phyloP scores from a whole-genome alignment of 768 basidiomycete species.

The Lactifluus pinguis region DNA sequence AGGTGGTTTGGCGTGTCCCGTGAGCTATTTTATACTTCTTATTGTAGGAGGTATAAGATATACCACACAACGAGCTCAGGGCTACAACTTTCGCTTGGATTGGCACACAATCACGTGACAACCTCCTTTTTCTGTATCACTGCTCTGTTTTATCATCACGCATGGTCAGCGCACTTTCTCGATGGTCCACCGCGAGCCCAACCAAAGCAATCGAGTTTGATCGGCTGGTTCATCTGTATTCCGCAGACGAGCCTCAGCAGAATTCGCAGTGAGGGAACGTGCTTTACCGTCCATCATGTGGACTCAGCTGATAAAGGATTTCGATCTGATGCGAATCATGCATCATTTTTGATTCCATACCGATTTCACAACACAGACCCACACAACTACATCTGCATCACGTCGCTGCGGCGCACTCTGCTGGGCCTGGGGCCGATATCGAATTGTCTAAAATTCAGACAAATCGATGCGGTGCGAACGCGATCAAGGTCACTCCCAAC shows the following conservation, averaged over 20 bases:
- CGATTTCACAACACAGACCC: neutral
- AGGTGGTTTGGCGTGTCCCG: too few species aligned
- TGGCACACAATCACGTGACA: too few species aligned
- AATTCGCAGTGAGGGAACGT: neutral
- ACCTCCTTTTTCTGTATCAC: too few species aligned
- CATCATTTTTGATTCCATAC: neutral
- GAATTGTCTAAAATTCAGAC: too few species aligned
- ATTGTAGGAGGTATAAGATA: too few species aligned
- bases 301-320: neutral
- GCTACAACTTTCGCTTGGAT: too few species aligned
- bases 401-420: neutral
- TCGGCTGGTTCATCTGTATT: neutral
- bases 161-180: too few species aligned
- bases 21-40: too few species aligned
- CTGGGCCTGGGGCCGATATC: too few species aligned
- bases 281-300: neutral
- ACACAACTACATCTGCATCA: neutral
- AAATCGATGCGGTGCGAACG: neutral
- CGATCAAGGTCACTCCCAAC: neutral
- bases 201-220: neutral
- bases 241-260: neutral
- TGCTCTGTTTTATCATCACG: too few species aligned
- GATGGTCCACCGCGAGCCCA: neutral
- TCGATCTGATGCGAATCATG: neutral
- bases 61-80: too few species aligned